Evolutionary conservation across 495 filamentous ascomycete genomes (phyloP).

Genomic region (Xylaria scruposa): DNA sequence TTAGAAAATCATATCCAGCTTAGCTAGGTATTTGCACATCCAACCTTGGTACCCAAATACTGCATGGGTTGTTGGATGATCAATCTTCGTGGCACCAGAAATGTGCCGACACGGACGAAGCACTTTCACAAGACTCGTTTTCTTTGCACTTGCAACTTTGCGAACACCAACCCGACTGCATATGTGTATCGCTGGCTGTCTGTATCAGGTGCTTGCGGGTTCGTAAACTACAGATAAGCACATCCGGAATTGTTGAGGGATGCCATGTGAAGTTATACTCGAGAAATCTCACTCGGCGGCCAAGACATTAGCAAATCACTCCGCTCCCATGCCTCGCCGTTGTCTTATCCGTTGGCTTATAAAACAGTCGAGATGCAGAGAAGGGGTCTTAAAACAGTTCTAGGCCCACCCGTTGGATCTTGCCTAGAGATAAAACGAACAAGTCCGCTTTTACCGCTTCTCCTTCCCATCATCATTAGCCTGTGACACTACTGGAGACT

Average conservation of each 20-base stretch:
- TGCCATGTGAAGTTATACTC: neutral
- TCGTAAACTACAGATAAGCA: neutral
- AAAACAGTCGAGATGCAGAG: neutral
- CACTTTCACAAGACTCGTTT: neutral
- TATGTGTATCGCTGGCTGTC: neutral
- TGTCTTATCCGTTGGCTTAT: no score
- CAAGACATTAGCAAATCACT: neutral
- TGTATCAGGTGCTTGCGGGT: neutral
- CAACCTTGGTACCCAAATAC: neutral
- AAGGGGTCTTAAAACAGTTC: neutral
- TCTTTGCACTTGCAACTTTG: neutral
- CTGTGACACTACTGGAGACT: neutral
- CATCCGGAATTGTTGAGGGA: neutral
- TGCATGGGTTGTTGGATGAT: slow-evolving; percentile 11
- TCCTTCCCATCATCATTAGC: neutral
- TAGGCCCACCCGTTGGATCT: neutral
- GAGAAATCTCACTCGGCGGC: neutral
- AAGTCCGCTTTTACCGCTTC: neutral
- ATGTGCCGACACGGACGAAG: neutral
- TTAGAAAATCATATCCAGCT: neutral
- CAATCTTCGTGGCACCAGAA: slow-evolving; percentile 12
- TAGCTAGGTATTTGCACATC: neutral
- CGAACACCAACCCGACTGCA: neutral
- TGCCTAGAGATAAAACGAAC: neutral
- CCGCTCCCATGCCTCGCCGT: no score